Evolutionary conservation across 2,329 filamentous ascomycete genomes (phyloP).

Genomic region (Rasamsonia emersonii): DNA sequence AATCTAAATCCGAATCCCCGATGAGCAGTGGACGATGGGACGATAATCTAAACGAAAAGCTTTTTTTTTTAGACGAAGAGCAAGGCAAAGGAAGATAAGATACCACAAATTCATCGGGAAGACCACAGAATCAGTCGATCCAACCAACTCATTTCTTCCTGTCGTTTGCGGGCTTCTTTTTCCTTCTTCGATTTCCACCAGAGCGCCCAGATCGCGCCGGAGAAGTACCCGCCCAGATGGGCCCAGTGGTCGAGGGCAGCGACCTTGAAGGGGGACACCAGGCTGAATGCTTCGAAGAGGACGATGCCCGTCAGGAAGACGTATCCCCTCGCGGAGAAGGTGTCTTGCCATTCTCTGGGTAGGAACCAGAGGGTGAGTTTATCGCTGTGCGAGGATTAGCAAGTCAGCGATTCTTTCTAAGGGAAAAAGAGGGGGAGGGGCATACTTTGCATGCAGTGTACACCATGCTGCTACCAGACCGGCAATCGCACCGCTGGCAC

Average conservation of each 20-base stretch:
- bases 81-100: too few species aligned
- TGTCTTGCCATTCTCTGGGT: constrained; percentile 29
- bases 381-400: constrained; percentile 18
- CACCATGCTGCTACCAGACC: constrained; percentile 44
- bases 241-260: constrained; percentile 32
- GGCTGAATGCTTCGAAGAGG: constrained; percentile 26
- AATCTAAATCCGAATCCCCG: too few species aligned
- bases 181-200: constrained; percentile 13
- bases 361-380: constrained; percentile 28
- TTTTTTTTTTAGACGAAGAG: too few species aligned
- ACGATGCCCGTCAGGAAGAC: constrained; percentile 29
- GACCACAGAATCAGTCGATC: constrained; percentile 8
- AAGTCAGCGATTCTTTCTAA: background rate
- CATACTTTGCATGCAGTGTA: constrained; percentile 38
- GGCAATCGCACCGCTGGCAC: constrained; percentile 43
- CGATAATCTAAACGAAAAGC: too few species aligned
- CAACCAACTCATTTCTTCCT: constrained; percentile 7
- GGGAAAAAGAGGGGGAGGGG: constrained; percentile 2
- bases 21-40: too few species aligned
- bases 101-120: constrained; percentile 1
- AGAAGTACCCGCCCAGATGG: constrained; percentile 34
- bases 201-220: constrained; percentile 23
- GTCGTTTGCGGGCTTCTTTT: constrained; percentile 10
- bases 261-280: constrained; percentile 21
- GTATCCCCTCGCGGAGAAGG: constrained; percentile 34